Conservation (phyloP, 169 alveolate species). For the Plasmodium chabaudi region DNA sequence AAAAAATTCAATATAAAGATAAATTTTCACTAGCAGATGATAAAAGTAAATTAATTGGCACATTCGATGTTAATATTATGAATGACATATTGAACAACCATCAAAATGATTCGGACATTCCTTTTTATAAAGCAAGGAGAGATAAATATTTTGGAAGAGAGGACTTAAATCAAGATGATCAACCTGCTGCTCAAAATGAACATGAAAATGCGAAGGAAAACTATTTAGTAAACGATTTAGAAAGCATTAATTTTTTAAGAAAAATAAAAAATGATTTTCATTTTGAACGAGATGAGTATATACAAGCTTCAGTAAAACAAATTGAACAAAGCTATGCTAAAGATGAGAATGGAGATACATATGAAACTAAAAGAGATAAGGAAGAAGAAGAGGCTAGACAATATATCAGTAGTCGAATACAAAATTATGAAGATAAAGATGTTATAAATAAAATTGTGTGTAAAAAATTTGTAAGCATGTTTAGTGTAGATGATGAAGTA, state of each 20-base stretch:
- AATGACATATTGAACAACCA: constrained; percentile 41
- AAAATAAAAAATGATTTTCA: constrained; percentile 14
- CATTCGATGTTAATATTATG: constrained; percentile 12
- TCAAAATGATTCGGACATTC: constrained; percentile 16
- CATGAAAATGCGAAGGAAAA: neutral
- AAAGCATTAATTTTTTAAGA: constrained; percentile 29
- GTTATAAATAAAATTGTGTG: constrained; percentile 8
- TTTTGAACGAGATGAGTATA: constrained; percentile 21
- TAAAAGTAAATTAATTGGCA: constrained; percentile 14
- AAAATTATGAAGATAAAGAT: constrained; percentile 8
- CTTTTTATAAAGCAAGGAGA: constrained; percentile 55
- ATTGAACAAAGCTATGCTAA: constrained; percentile 2
- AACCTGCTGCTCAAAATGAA: neutral
- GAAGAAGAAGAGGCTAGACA: neutral
- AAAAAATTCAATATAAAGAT: constrained; percentile 35
- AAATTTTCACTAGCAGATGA: constrained; percentile 32
- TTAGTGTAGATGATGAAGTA: constrained; percentile 31
- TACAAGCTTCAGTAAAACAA: constrained; percentile 21
- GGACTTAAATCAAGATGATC: constrained; percentile 4
- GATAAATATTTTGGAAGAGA: constrained; percentile 51
- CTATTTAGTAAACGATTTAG: constrained; percentile 9
- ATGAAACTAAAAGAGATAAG: neutral
- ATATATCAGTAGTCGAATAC: constrained; percentile 11
- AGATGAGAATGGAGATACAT: neutral
- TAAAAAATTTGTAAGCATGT: constrained; percentile 22